Base-by-base conservation (phyloP, 495 filamentous ascomycete species). In the Platismatia glauca region DNA sequence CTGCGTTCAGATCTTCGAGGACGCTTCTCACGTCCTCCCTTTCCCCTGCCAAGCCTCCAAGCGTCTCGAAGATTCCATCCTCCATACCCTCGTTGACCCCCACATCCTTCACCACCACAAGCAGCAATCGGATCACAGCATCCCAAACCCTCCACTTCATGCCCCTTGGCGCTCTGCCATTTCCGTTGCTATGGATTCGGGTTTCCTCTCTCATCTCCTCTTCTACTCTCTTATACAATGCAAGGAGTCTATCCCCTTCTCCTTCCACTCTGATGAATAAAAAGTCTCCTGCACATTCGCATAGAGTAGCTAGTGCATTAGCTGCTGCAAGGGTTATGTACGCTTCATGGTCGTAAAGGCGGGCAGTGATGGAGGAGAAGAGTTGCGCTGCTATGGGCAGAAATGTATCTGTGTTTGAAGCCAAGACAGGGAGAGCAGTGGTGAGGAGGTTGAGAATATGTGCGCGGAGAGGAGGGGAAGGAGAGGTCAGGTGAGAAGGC, bases 331-430 rank as follows among this genome's bases (percentile, higher is more conserved):
- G 24, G 9, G 63, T 71, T 44, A 73, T 72, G 7, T 73, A 73
- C 7, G 71, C 60, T 29, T 65, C 48, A 46, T 35, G 48, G 33
- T 46, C 57, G 27, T 88, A 80, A 8, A 97, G 78, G 39, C 89
- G 81, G 7, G 81, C 73, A 1, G 89, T 73, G 13, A 95, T 76
- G 7, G 89, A 83, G 0, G 91, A 90, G 90, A 91, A 98, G 31
- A 97, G 74, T 6, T 89, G 88, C 71, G 96, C 90, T 55, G 97
- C 85, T 4, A 97, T 78, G 0, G 94, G 94, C 1, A 98, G 78
- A 70, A 95, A 96, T 16, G 82, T 83, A 56, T 89, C 83, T 70
- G 95, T 87, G 68, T 94, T 84, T 0, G 79, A 76, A 3, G 86
- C 82, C 4, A 97, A 80, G 5, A 85, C 78, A 0, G 86, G 83